These are phyloP conservation scores for Cladosporium phlei DNA, from an alignment of 2,329 filamentous ascomycete genomes.

Conservation along the genomic window DNA sequence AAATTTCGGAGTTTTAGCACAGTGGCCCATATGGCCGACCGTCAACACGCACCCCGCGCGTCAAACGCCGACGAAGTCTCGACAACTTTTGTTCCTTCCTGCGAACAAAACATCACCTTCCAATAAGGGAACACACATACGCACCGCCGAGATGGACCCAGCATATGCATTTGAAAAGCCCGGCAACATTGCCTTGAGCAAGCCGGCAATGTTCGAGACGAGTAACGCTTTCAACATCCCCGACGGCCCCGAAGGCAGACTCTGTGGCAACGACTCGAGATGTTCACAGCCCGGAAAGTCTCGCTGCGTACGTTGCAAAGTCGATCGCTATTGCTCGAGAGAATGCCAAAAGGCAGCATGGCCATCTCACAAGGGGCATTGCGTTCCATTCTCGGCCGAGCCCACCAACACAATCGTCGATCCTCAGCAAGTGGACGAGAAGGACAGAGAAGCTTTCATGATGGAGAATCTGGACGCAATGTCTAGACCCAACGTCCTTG, in stretches of 20 bases:
- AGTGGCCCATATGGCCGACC: too few species aligned
- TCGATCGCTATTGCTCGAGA: slow-evolving; percentile 29
- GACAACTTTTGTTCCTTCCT: too few species aligned
- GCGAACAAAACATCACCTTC: too few species aligned
- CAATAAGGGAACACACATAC: too few species aligned
- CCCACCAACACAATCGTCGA: slow-evolving; percentile 9
- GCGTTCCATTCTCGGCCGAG: slow-evolving; percentile 12
- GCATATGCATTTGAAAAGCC: slow-evolving; percentile 10
- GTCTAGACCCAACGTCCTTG: slow-evolving; percentile 2
- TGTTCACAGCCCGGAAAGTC: slow-evolving; percentile 4
- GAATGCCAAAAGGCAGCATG: slow-evolving; percentile 33
- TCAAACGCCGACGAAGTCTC: too few species aligned
- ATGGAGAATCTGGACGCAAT: slow-evolving; percentile 1
- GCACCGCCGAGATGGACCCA: slow-evolving; percentile 1
- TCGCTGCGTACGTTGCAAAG: slow-evolving; percentile 30
- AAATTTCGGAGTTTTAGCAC: too few species aligned
- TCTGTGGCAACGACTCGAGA: slow-evolving; percentile 6
- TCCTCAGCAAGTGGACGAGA: slow-evolving; percentile 1
- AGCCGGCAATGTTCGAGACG: slow-evolving; percentile 8
- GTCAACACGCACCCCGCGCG: too few species aligned
- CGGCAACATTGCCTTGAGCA: slow-evolving; percentile 3
- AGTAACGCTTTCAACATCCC: slow-evolving; percentile 8
- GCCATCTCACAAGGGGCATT: slow-evolving; percentile 33
- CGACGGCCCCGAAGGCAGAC: slow-evolving; percentile 5
- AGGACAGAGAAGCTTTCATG: slow-evolving; percentile 7